Conservation (phyloP, 163 green algal genomes). For the Picocystis sp. region DNA sequence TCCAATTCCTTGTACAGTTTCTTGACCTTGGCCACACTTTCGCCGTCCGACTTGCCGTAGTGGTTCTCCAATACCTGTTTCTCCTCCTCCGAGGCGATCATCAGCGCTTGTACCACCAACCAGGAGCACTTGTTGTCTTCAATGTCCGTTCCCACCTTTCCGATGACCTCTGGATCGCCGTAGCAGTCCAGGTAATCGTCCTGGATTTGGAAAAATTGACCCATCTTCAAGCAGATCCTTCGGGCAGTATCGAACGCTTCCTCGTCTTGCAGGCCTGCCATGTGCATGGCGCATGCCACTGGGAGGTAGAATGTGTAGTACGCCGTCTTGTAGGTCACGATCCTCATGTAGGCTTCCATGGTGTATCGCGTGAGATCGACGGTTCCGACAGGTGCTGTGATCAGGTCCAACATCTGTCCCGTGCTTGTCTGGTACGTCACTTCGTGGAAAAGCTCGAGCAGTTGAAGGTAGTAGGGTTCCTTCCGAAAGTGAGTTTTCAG, state of each 20-base stretch:
- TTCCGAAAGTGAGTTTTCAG: slow-evolving; percentile 57
- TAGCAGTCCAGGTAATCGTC: slow-evolving; percentile 97
- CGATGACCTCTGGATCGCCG: slow-evolving; percentile 82
- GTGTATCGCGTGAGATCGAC: slow-evolving; percentile 57
- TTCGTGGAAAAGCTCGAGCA: slow-evolving; percentile 96
- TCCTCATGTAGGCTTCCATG: slow-evolving; percentile 70
- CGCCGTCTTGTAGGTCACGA: slow-evolving; percentile 66
- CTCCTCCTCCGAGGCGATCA: slow-evolving; percentile 54
- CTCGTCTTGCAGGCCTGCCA: slow-evolving; percentile 48
- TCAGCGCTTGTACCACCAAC: slow-evolving; percentile 85
- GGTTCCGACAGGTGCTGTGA: slow-evolving; percentile 63
- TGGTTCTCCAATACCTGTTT: slow-evolving; percentile 53
- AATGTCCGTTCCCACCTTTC: slow-evolving; percentile 97
- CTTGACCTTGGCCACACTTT: slow-evolving; percentile 65
- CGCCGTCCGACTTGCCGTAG: slow-evolving; percentile 70
- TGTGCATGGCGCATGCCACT: slow-evolving; percentile 71
- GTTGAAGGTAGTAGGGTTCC: slow-evolving; percentile 40
- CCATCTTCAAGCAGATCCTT: slow-evolving; percentile 82
- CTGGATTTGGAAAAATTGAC: slow-evolving; percentile 97
- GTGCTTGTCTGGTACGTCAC: slow-evolving; percentile 86
- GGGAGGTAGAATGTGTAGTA: slow-evolving; percentile 96
- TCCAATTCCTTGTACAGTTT: slow-evolving; percentile 39
- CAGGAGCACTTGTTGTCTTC: slow-evolving; percentile 98
- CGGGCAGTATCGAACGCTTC: slow-evolving; percentile 35
- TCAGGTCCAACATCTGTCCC: slow-evolving; percentile 92